Percentiles rank a stretch among this genome's conserved stretches.
phyloP scores from a whole-genome alignment of 1,284 basidiomycete genomes.

The Malassezia equina region DNA sequence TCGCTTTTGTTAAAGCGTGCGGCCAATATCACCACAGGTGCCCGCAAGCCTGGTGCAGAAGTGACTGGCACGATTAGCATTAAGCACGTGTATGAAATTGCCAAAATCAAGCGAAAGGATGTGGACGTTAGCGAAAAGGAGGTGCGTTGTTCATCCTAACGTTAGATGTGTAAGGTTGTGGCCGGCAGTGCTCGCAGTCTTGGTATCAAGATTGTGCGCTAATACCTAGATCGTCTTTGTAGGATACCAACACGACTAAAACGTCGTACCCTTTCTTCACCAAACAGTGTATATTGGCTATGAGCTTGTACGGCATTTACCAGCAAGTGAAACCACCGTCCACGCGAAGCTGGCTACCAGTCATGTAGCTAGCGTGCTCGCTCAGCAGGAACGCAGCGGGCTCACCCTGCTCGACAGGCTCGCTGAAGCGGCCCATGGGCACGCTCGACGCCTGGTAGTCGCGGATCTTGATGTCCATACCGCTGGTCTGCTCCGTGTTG shows the following conservation, averaged over 20 bases:
- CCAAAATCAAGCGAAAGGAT: constrained; percentile 87
- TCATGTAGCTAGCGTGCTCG: constrained; percentile 45
- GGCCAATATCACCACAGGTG: constrained; percentile 77
- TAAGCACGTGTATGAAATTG: constrained; percentile 98
- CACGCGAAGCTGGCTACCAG: constrained; percentile 32
- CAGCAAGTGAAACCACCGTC: constrained; percentile 46
- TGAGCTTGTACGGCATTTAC: constrained; percentile 19
- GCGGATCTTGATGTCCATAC: constrained; percentile 44
- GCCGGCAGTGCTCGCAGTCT: constrained; percentile 17
- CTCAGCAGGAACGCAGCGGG: constrained; percentile 40
- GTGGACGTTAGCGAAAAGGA: constrained; percentile 35
- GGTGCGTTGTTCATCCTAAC: constrained; percentile 15
- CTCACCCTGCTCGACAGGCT: constrained; percentile 46
- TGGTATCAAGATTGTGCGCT: constrained; percentile 17
- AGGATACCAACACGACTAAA: neutral
- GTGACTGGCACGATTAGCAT: constrained; percentile 71
- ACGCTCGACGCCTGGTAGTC: constrained; percentile 45
- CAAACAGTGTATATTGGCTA: neutral
- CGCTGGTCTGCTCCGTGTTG: constrained; percentile 48
- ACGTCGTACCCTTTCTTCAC: neutral
- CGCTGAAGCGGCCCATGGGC: constrained; percentile 44
- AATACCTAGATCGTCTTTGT: neutral
- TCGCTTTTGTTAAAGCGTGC: constrained; percentile 80
- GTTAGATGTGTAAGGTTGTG: constrained; percentile 16
- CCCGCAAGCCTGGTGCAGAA: constrained; percentile 58